Evolutionary conservation across 192 early-diverging fungal genomes (phyloP).

Genomic region (Backusella macrospora): DNA sequence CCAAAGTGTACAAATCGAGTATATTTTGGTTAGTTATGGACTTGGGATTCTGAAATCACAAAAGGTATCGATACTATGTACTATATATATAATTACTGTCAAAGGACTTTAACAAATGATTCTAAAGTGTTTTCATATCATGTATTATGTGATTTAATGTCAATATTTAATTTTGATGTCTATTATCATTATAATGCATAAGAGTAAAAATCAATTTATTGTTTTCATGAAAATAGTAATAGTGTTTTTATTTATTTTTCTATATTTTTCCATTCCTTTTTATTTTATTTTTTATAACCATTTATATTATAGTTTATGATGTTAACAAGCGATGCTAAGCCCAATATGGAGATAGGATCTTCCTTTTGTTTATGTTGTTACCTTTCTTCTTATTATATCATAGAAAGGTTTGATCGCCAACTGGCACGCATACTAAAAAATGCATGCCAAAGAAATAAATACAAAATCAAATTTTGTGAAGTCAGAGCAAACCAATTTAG

Average conservation of each 20-base stretch:
- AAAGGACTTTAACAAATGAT: background rate
- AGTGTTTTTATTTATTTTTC: no score
- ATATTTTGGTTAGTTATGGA: background rate
- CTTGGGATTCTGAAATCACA: background rate
- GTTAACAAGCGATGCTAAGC: background rate
- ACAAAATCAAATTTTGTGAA: background rate
- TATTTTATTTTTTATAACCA: no score
- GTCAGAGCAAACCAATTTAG: background rate
- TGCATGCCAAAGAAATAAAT: conserved; percentile 19
- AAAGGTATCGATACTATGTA: background rate
- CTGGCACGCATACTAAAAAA: conserved; percentile 28
- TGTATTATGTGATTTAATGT: background rate
- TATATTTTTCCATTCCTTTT: no score
- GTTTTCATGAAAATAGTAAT: background rate
- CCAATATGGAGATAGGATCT: background rate
- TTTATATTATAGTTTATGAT: background rate
- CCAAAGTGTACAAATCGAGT: background rate
- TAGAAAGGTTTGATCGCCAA: conserved; percentile 23
- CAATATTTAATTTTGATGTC: background rate
- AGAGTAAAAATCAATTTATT: conserved; percentile 4
- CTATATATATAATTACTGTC: no score
- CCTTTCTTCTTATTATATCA: background rate
- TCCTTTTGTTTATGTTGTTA: background rate
- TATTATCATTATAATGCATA: background rate
- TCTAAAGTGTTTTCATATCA: background rate